Conservation (phyloP, 345 rosid genomes). For the Gossypium thurberi region DNA sequence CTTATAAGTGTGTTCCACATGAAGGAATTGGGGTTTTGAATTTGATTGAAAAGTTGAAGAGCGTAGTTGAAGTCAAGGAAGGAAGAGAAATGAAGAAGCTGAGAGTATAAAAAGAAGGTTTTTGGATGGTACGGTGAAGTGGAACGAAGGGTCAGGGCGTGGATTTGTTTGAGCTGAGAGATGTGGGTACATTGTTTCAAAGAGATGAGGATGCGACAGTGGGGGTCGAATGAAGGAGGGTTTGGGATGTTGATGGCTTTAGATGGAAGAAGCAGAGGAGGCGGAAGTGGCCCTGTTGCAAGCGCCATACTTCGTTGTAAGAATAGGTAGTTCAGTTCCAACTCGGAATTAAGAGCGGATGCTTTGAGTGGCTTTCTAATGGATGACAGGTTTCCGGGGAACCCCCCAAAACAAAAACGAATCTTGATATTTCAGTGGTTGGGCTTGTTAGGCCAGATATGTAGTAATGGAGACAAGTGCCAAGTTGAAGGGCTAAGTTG, state of each 20-base stretch:
- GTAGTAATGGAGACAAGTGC: no score
- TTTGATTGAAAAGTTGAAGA: slow-evolving; percentile 37
- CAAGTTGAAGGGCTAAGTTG: no score
- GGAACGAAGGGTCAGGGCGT: slow-evolving; percentile 64
- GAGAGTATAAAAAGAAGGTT: slow-evolving; percentile 48
- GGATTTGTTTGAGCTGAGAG: slow-evolving; percentile 59
- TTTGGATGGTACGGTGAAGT: slow-evolving; percentile 31
- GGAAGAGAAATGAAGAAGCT: slow-evolving; percentile 52
- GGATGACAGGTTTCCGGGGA: not conserved
- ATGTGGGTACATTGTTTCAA: slow-evolving; percentile 43
- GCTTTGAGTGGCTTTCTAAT: not conserved
- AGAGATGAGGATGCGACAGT: slow-evolving; percentile 34
- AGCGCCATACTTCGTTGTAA: slow-evolving; percentile 23
- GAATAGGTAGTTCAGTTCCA: not conserved
- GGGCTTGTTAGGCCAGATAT: no score
- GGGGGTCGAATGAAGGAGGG: slow-evolving; percentile 21
- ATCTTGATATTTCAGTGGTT: no score
- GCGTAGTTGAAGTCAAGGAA: slow-evolving; percentile 47
- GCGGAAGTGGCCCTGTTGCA: slow-evolving; percentile 25
- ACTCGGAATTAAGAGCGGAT: not conserved
- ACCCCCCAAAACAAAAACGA: no score
- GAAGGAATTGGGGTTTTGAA: slow-evolving; percentile 48
- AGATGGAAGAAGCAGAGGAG: slow-evolving; percentile 26
- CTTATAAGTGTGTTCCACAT: slow-evolving; percentile 86
- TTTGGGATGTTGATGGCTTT: slow-evolving; percentile 7